Percentiles rank a stretch among this genome's conserved stretches.
phyloP scores from a whole-genome alignment of 225 moss, liverwort and hornwort genomes.

The Ulota crispa region DNA sequence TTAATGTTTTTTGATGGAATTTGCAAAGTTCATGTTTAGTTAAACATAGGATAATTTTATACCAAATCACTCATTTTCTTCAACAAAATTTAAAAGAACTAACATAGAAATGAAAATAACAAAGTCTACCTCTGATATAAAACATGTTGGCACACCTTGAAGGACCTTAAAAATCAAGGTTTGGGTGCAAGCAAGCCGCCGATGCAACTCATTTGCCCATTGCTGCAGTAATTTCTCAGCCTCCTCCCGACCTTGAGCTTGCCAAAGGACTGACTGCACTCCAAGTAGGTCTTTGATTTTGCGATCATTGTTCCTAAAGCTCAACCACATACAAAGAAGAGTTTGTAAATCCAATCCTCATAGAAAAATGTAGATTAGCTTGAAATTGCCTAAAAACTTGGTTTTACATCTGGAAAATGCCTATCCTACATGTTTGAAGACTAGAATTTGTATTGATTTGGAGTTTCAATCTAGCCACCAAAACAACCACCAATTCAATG shows the following conservation, averaged over 20 bases:
- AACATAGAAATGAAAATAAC: neutral
- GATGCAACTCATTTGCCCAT: conserved; percentile 26
- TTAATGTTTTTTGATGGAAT: no score
- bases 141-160: conserved; percentile 33
- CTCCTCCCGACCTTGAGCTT: conserved; percentile 29
- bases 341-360: neutral
- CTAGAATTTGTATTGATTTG: neutral
- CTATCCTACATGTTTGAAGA: neutral
- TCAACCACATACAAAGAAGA: neutral
- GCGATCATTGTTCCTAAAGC: conserved; percentile 39
- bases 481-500: neutral
- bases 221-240: conserved; percentile 24
- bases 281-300: conserved; percentile 32
- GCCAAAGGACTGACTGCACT: conserved; percentile 28
- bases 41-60: no score
- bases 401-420: neutral
- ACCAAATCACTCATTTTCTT: neutral
- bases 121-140: neutral
- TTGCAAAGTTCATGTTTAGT: no score
- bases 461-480: accelerated
- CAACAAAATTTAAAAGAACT: accelerated
- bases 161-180: conserved; percentile 38
- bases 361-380: accelerated
- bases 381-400: neutral
- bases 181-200: conserved; percentile 33